Percentiles rank a stretch among this genome's conserved stretches.
These are phyloP conservation scores for Microdochium bolleyi DNA, from an alignment of 2,329 filamentous ascomycete species.

Conservation along the genomic window DNA sequence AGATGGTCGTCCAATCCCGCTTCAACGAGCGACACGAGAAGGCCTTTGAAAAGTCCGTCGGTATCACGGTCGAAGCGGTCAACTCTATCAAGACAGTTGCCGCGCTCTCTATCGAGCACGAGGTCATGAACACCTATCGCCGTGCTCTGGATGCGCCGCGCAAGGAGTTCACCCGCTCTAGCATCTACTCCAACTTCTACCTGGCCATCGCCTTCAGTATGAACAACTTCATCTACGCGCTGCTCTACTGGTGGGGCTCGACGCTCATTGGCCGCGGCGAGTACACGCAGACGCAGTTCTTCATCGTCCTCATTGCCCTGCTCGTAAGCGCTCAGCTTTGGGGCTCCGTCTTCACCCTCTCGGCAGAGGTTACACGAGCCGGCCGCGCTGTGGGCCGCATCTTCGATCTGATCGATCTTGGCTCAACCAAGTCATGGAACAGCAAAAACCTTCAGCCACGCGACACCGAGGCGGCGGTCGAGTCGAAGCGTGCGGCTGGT, in stretches of 20 bases:
- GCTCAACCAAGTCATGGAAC: slow-evolving; percentile 16
- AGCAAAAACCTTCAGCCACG: slow-evolving; percentile 4
- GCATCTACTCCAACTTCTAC: slow-evolving; percentile 47
- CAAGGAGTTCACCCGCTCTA: slow-evolving; percentile 43
- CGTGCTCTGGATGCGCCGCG: slow-evolving; percentile 40
- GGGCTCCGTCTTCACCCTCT: slow-evolving; percentile 67
- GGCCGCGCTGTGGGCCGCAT: slow-evolving; percentile 53
- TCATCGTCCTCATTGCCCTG: slow-evolving; percentile 65
- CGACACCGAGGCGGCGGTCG: slow-evolving; percentile 18
- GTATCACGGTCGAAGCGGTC: slow-evolving; percentile 60
- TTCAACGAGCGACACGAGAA: slow-evolving; percentile 57
- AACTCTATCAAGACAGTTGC: slow-evolving; percentile 57
- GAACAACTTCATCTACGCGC: slow-evolving; percentile 62
- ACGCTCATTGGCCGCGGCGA: slow-evolving; percentile 59
- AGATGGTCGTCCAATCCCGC: slow-evolving; percentile 52
- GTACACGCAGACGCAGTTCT: slow-evolving; percentile 60
- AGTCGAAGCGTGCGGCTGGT: slow-evolving; percentile 9
- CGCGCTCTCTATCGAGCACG: slow-evolving; percentile 43
- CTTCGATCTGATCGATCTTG: slow-evolving; percentile 38
- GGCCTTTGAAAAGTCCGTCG: slow-evolving; percentile 56
- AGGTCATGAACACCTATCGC: slow-evolving; percentile 44
- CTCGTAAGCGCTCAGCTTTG: slow-evolving; percentile 66
- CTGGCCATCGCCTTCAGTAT: slow-evolving; percentile 52
- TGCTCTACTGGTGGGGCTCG: slow-evolving; percentile 76
- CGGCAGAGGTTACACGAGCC: slow-evolving; percentile 66